A percentile compares a stretch with the other conserved stretches of the same genome.
phyloP scores from a whole-genome alignment of 108 stramenopile species.

The Epithemia pelagica region DNA sequence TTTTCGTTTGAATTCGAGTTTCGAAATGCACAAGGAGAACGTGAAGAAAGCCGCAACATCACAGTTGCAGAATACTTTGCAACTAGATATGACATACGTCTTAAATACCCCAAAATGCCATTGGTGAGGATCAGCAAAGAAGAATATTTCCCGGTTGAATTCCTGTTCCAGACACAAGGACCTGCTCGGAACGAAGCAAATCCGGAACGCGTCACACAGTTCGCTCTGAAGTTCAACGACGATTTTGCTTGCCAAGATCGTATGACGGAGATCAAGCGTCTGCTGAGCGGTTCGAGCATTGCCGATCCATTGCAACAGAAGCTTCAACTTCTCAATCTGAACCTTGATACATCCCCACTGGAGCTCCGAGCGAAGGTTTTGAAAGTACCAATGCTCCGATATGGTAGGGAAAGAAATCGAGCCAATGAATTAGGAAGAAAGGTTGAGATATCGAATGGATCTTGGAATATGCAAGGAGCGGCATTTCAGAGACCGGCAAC shows the following conservation, averaged over 20 bases:
- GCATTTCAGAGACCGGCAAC: constrained; percentile 7
- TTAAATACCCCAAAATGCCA: constrained; percentile 16
- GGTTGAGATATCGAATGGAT: constrained; percentile 4
- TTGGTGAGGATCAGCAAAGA: background rate
- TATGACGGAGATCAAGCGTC: constrained; percentile 3
- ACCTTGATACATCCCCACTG: background rate
- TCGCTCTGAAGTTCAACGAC: constrained; percentile 17
- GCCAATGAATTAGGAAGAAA: background rate
- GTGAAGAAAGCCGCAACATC: background rate
- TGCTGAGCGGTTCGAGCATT: background rate
- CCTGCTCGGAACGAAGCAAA: constrained; percentile 8
- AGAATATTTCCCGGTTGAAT: constrained; percentile 20
- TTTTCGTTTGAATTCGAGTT: background rate
- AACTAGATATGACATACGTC: constrained; percentile 11
- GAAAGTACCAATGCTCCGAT: background rate
- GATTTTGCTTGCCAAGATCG: constrained; percentile 8
- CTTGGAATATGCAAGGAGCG: background rate
- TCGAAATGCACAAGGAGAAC: background rate
- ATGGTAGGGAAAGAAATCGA: too few relatives aligned
- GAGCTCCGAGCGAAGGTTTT: constrained; percentile 5
- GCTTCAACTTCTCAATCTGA: constrained; percentile 6
- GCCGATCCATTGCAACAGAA: background rate
- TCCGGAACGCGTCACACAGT: background rate
- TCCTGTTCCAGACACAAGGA: constrained; percentile 13
- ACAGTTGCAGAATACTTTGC: constrained; percentile 4